Percentiles rank a stretch among this genome's conserved stretches.
phyloP scores from a whole-genome alignment of 441 rosid genomes.

The Bocquillonia castaneifolia region DNA sequence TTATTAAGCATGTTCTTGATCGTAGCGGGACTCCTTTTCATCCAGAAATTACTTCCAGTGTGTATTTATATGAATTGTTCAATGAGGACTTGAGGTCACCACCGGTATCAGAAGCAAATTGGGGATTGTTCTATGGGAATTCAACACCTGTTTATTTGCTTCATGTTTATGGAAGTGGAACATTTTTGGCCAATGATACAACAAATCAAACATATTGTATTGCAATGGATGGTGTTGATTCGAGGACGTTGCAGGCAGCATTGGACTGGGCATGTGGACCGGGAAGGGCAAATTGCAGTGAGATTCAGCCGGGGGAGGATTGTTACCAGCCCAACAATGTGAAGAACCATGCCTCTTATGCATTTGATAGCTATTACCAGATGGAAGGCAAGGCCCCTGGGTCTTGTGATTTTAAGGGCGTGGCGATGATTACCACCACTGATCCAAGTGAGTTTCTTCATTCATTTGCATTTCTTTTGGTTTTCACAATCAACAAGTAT shows the following conservation, averaged over 20 bases:
- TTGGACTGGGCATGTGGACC: slow-evolving; percentile 99
- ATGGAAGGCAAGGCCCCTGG: slow-evolving; percentile 67
- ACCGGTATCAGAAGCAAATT: slow-evolving; percentile 77
- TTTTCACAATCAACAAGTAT: background rate
- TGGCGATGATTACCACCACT: slow-evolving; percentile 86
- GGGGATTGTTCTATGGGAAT: slow-evolving; percentile 88
- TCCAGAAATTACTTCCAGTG: slow-evolving; percentile 79
- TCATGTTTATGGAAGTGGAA: slow-evolving; percentile 81
- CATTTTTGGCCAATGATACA: slow-evolving; percentile 83
- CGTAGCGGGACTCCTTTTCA: slow-evolving; percentile 76
- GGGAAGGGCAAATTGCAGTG: slow-evolving; percentile 85
- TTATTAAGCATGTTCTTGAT: slow-evolving; percentile 86
- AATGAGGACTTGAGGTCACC: slow-evolving; percentile 75
- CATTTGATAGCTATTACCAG: slow-evolving; percentile 95
- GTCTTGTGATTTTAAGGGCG: slow-evolving; percentile 96
- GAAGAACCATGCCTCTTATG: slow-evolving; percentile 81
- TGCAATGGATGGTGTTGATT: slow-evolving; percentile 66
- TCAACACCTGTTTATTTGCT: slow-evolving; percentile 80
- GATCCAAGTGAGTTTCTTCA: slow-evolving; percentile 74
- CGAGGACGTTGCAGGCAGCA: slow-evolving; percentile 79
- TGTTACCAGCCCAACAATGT: slow-evolving; percentile 90
- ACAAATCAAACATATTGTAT: slow-evolving; percentile 86
- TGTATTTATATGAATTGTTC: slow-evolving; percentile 80
- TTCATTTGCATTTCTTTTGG: background rate
- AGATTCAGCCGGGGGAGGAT: slow-evolving; percentile 86